phyloP scores from a whole-genome alignment of 148 eudicot genomes.

The Selenicereus undatus region DNA sequence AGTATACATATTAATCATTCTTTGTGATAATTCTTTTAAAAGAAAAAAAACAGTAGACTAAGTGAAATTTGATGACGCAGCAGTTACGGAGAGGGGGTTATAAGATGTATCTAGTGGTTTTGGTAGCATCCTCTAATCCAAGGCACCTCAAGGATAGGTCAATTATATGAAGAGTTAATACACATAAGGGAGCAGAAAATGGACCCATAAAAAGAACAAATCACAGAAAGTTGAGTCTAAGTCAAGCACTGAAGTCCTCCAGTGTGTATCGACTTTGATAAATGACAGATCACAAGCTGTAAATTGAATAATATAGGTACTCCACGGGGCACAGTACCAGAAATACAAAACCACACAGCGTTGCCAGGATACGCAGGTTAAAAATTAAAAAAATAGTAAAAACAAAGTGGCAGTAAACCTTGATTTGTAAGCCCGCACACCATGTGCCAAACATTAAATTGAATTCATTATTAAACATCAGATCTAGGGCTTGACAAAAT shows the following conservation, averaged over 20 bases:
- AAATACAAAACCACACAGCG: slow-evolving; percentile 16
- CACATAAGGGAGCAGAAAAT: not conserved
- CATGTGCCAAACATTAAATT: slow-evolving; percentile 26
- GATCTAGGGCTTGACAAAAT: slow-evolving; percentile 28
- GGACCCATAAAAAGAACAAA: not conserved
- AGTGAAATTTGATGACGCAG: too few species aligned
- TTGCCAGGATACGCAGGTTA: not conserved
- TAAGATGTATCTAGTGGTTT: too few species aligned
- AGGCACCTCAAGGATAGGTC: not conserved
- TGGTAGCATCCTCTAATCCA: not conserved
- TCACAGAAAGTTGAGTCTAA: not conserved
- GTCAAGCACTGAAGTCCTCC: slow-evolving; percentile 3
- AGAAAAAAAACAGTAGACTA: not conserved
- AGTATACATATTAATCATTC: not conserved
- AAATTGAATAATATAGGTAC: slow-evolving; percentile 12
- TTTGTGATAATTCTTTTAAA: not conserved
- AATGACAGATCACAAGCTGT: slow-evolving; percentile 20
- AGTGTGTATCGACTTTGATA: not conserved
- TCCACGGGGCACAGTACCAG: slow-evolving; percentile 11
- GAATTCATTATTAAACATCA: slow-evolving; percentile 14
- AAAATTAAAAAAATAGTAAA: slow-evolving; percentile 9
- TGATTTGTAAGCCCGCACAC: slow-evolving; percentile 24
- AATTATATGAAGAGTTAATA: not conserved
- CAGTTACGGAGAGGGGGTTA: not conserved
- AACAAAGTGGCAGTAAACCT: slow-evolving; percentile 18